A percentile compares a stretch with the other conserved stretches of the same genome.
Conservation (phyloP, 108 stramenopile species). For the Cyclotella kingstonii region DNA sequence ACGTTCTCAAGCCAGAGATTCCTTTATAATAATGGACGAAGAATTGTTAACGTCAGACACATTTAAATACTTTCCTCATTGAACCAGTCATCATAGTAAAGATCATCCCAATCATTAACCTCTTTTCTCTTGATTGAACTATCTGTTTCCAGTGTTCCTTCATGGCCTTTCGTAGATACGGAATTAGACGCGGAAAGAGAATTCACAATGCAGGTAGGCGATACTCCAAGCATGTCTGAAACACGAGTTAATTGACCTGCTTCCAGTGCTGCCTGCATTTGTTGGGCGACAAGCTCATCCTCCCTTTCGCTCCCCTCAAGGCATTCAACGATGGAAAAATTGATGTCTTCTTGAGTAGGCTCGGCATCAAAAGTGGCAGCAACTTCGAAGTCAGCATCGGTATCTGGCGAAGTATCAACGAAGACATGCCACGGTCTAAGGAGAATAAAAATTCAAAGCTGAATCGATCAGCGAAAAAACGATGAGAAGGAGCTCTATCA, state of each 20-base stretch:
- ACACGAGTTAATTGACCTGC: conserved; percentile 83
- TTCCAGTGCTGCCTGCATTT: conserved; percentile 90
- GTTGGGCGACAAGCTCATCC: conserved; percentile 85
- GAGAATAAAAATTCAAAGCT: conserved; percentile 1
- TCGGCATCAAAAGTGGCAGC: conserved; percentile 85
- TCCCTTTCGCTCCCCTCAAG: conserved; percentile 86
- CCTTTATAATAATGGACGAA: not conserved
- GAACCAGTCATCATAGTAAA: conserved; percentile 45
- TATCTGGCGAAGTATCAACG: conserved; percentile 84
- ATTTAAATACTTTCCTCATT: conserved; percentile 35
- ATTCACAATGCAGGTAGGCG: conserved; percentile 28
- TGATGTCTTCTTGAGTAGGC: conserved; percentile 78
- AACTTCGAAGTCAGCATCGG: conserved; percentile 86
- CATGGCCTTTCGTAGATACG: conserved; percentile 2
- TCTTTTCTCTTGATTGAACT: conserved; percentile 39
- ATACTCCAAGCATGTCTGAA: conserved; percentile 66
- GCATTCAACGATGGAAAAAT: conserved; percentile 84
- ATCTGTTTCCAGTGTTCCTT: not conserved
- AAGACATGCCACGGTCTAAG: conserved; percentile 89
- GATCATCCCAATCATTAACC: conserved; percentile 49
- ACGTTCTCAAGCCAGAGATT: too few relatives aligned
- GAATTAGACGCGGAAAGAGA: conserved; percentile 2
- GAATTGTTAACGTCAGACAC: too few relatives aligned
- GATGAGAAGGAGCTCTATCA: not conserved
- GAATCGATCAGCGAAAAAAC: not conserved